These are phyloP conservation scores for Peronosclerospora sorghi DNA, from an alignment of 352 stramenopile genomes.

Conservation along the genomic window DNA sequence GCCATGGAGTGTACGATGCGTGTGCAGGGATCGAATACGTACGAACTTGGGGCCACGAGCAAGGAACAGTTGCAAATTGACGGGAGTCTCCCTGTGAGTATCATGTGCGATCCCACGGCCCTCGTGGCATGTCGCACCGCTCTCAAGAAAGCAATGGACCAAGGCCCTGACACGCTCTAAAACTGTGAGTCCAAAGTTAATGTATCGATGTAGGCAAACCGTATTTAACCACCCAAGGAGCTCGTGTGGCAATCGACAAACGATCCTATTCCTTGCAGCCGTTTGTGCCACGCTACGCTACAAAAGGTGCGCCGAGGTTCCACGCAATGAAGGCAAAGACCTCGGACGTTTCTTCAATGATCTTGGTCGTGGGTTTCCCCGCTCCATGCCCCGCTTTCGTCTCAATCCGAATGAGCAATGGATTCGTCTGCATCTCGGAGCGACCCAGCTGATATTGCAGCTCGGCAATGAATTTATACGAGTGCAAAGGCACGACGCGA, in stretches of 20 bases:
- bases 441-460: slow-evolving; percentile 69
- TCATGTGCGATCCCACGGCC: slow-evolving; percentile 23
- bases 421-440: slow-evolving; percentile 57
- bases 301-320: slow-evolving; percentile 42
- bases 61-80: slow-evolving; percentile 23
- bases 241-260: neutral
- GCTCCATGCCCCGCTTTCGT: slow-evolving; percentile 83
- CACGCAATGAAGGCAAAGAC: slow-evolving; percentile 82
- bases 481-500: slow-evolving; percentile 83
- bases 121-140: slow-evolving; percentile 18
- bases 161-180: slow-evolving; percentile 12
- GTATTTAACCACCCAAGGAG: neutral
- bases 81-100: slow-evolving; percentile 29
- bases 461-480: slow-evolving; percentile 85
- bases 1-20: slow-evolving; percentile 33
- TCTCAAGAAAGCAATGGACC: slow-evolving; percentile 12
- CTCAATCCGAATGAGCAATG: slow-evolving; percentile 84
- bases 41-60: slow-evolving; percentile 20
- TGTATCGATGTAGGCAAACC: neutral
- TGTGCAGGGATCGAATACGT: slow-evolving; percentile 33
- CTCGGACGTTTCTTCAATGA: slow-evolving; percentile 79
- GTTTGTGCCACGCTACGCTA: slow-evolving; percentile 11
- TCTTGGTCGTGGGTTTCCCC: slow-evolving; percentile 83
- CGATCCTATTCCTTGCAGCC: neutral
- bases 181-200: neutral